These are phyloP conservation scores for Anacardium occidentale DNA, from an alignment of 345 rosid species.

Conservation along the genomic window DNA sequence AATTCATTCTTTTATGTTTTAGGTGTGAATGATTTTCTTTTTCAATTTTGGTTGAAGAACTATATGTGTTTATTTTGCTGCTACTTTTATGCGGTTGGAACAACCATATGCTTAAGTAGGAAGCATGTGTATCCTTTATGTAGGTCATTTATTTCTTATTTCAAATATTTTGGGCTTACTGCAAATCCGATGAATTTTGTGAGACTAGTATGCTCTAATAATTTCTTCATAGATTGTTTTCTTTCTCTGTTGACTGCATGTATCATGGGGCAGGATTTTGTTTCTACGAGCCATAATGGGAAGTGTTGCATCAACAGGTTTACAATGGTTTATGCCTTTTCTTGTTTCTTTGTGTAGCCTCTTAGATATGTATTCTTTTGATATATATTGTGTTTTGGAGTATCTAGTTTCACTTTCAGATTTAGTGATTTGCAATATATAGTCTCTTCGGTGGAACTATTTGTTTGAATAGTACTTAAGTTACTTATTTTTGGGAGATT, in stretches of 20 bases:
- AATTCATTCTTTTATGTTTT: conserved; percentile 10
- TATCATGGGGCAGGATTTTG: not conserved
- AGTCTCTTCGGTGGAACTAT: not conserved
- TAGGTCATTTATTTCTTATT: not conserved
- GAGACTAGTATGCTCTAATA: not conserved
- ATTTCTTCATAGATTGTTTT: not conserved
- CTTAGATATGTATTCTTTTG: too few species aligned
- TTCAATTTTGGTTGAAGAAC: not conserved
- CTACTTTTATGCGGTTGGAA: not conserved
- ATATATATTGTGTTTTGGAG: too few species aligned
- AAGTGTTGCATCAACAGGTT: not conserved
- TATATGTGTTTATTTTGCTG: conserved; percentile 1
- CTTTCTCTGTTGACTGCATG: too few species aligned
- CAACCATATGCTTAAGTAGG: not conserved
- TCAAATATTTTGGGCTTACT: not conserved
- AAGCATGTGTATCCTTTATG: not conserved
- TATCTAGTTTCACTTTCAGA: too few species aligned
- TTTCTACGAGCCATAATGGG: not conserved
- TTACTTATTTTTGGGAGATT: not conserved
- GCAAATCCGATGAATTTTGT: not conserved
- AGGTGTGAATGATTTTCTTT: not conserved
- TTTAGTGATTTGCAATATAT: not conserved
- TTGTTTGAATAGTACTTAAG: not conserved
- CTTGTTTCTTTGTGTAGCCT: not conserved
- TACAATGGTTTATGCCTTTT: not conserved